Evolutionary conservation across 352 stramenopile genomes (phyloP).

Genomic region (Phytophthora megakarya): DNA sequence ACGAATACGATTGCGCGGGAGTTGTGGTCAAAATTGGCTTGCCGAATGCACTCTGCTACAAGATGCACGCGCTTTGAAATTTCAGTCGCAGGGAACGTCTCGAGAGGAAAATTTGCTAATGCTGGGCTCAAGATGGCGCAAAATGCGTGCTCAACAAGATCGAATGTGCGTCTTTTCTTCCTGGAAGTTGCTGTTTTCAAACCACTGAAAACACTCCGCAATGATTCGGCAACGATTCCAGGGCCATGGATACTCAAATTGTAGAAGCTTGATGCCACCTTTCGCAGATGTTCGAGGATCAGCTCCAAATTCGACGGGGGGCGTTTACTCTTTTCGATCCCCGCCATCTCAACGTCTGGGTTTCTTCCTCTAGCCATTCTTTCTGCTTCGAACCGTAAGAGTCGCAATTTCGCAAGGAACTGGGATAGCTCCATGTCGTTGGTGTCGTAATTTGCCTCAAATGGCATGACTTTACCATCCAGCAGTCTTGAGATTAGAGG

Average conservation of each 20-base stretch:
- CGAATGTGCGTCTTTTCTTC: conserved; percentile 36
- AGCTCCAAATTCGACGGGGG: conserved; percentile 43
- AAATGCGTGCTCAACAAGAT: conserved; percentile 40
- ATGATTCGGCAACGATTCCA: conserved; percentile 36
- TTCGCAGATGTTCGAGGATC: conserved; percentile 50
- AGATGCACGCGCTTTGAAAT: conserved; percentile 64
- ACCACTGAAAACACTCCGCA: conserved; percentile 42
- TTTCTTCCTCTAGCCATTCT: conserved; percentile 16
- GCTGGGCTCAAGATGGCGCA: conserved; percentile 35
- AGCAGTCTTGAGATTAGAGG: conserved; percentile 29
- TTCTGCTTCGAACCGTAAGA: conserved; percentile 27
- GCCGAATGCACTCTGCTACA: conserved; percentile 51
- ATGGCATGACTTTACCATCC: conserved; percentile 43
- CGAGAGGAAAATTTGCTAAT: conserved; percentile 35
- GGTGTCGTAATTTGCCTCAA: conserved; percentile 53
- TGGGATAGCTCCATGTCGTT: conserved; percentile 60
- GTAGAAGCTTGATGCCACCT: conserved; percentile 57
- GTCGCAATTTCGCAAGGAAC: conserved; percentile 51
- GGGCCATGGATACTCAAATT: conserved; percentile 55
- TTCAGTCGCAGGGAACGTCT: conserved; percentile 33
- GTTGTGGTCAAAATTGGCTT: conserved; percentile 52
- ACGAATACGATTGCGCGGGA: conserved; percentile 85
- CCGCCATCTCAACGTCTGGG: conserved; percentile 12
- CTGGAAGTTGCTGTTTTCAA: conserved; percentile 28
- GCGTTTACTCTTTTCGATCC: conserved; percentile 26